Percentiles rank a stretch among this genome's conserved stretches.
Conservation (phyloP, 148 eudicot genomes). For the Linanthus parryae region DNA sequence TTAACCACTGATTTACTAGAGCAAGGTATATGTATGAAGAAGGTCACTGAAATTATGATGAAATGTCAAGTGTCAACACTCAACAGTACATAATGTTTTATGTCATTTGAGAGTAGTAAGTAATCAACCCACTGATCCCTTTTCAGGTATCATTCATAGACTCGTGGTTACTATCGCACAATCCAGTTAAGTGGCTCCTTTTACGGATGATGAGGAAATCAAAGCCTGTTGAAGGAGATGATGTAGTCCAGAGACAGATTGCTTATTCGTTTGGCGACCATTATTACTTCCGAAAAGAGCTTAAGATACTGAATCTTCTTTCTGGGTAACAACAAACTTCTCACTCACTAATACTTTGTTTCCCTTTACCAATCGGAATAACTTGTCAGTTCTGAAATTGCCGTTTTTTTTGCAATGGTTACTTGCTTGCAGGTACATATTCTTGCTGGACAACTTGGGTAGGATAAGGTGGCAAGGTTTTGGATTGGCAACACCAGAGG, state of each 20-base stretch:
- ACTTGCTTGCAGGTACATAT: slow-evolving; percentile 58
- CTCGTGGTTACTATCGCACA: slow-evolving; percentile 66
- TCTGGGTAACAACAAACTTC: slow-evolving; percentile 62
- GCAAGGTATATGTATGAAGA: no score
- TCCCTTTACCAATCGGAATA: background rate
- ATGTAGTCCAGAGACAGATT: slow-evolving; percentile 51
- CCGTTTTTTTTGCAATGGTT: background rate
- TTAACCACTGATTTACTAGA: no score
- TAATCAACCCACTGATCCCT: no score
- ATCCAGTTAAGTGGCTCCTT: slow-evolving; percentile 56
- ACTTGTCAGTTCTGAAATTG: background rate
- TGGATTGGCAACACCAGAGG: slow-evolving; percentile 74
- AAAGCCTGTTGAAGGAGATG: slow-evolving; percentile 34
- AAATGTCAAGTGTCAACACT: no score
- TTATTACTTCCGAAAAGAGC: slow-evolving; percentile 90
- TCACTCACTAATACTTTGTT: background rate
- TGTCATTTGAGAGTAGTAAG: no score
- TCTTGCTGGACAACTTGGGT: slow-evolving; percentile 86
- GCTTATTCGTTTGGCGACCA: slow-evolving; percentile 89
- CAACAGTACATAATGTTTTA: no score
- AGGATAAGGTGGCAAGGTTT: slow-evolving; percentile 90
- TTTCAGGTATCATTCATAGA: slow-evolving; percentile 77
- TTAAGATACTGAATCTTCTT: slow-evolving; percentile 80
- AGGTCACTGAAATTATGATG: no score
- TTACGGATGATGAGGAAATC: slow-evolving; percentile 83